Evolutionary conservation across 1,284 basidiomycete genomes (phyloP).

Genomic region (Rugosomyces carneus): DNA sequence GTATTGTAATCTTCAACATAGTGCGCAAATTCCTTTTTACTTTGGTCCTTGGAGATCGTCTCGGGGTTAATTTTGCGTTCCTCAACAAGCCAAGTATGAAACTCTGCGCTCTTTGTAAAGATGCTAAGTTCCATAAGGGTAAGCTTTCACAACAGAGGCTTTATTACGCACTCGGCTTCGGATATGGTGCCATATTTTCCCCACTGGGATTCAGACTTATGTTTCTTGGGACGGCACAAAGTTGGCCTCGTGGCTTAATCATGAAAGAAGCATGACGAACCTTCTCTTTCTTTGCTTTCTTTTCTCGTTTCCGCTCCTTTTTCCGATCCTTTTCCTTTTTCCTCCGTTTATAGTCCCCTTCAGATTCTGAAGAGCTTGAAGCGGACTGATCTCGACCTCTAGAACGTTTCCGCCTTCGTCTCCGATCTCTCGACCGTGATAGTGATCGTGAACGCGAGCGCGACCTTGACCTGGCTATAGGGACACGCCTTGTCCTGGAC

Average conservation of each 20-base stretch:
- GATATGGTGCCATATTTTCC: constrained; percentile 84
- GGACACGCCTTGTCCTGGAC: not conserved
- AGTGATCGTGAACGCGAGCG: constrained; percentile 25
- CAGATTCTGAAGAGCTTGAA: constrained; percentile 33
- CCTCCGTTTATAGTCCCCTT: constrained; percentile 39
- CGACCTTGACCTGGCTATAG: constrained; percentile 8
- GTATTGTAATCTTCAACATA: constrained; percentile 88
- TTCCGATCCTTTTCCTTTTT: constrained; percentile 40
- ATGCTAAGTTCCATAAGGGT: constrained; percentile 39
- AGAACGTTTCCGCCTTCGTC: constrained; percentile 19
- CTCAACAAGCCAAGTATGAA: constrained; percentile 85
- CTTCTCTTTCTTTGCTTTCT: constrained; percentile 65
- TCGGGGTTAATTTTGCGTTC: constrained; percentile 87
- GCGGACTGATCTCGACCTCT: constrained; percentile 24
- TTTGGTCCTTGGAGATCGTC: constrained; percentile 75
- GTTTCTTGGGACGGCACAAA: constrained; percentile 31
- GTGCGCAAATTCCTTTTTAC: constrained; percentile 74
- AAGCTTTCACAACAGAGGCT: not conserved
- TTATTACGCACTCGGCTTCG: constrained; percentile 66
- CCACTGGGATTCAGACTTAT: constrained; percentile 63
- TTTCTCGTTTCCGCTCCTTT: constrained; percentile 57
- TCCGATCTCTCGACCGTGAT: constrained; percentile 21
- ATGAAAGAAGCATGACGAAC: constrained; percentile 29
- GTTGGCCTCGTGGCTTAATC: not conserved
- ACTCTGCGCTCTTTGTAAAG: constrained; percentile 76